Evolutionary conservation across 2,329 filamentous ascomycete genomes (phyloP).

Genomic region (Penicillium sp.): DNA sequence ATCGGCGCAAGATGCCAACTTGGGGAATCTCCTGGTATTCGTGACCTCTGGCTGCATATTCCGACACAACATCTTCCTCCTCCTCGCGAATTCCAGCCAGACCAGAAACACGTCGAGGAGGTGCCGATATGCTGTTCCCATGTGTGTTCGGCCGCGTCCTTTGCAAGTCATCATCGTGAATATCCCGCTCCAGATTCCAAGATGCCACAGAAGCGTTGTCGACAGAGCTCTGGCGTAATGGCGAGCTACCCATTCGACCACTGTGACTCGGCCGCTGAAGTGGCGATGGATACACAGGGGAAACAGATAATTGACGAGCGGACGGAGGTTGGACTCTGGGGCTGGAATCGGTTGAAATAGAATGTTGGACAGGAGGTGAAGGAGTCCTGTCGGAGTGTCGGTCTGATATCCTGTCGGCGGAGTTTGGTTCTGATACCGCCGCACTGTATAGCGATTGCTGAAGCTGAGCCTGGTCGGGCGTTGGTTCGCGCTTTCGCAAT

Average conservation of each 20-base stretch:
- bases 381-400: slow-evolving; percentile 32
- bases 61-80: slow-evolving; percentile 19
- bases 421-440: slow-evolving; percentile 17
- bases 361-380: slow-evolving; percentile 34
- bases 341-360: slow-evolving; percentile 34
- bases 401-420: slow-evolving; percentile 27
- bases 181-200: slow-evolving; percentile 35
- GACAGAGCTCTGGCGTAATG: slow-evolving; percentile 23
- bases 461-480: slow-evolving; percentile 35
- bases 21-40: not conserved
- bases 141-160: slow-evolving; percentile 30
- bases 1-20: slow-evolving; percentile 8
- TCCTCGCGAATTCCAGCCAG: slow-evolving; percentile 31
- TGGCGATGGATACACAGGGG: slow-evolving; percentile 31
- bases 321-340: slow-evolving; percentile 26
- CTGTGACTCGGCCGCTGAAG: slow-evolving; percentile 21
- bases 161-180: slow-evolving; percentile 37
- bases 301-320: slow-evolving; percentile 16
- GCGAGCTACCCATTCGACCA: slow-evolving; percentile 16
- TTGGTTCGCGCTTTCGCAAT: slow-evolving; percentile 29
- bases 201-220: slow-evolving; percentile 37
- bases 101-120: slow-evolving; percentile 36
- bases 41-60: not conserved
- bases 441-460: slow-evolving; percentile 29
- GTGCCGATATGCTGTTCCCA: slow-evolving; percentile 35